These are phyloP conservation scores for Salix viminalis DNA, from an alignment of 345 rosid species.

Conservation along the genomic window DNA sequence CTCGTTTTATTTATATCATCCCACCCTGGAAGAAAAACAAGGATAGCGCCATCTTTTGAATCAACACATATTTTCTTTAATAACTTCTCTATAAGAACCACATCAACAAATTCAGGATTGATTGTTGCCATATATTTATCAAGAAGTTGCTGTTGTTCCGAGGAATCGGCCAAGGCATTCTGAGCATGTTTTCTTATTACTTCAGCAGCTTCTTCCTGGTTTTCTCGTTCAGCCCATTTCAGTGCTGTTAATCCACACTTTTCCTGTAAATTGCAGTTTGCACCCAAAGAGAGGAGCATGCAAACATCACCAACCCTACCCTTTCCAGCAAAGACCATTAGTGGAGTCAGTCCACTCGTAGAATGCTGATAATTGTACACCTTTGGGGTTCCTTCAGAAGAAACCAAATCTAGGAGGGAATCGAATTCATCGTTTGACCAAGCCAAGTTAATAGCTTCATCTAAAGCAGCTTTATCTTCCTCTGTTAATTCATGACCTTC, in stretches of 20 bases:
- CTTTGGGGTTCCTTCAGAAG: conserved; percentile 47
- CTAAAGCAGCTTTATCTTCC: conserved; percentile 65
- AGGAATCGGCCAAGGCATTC: conserved; percentile 30
- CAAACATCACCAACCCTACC: conserved; percentile 77
- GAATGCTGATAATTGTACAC: conserved; percentile 76
- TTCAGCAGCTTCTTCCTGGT: conserved; percentile 65
- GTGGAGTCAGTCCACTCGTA: conserved; percentile 60
- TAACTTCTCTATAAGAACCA: conserved; percentile 67
- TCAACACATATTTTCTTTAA: conserved; percentile 64
- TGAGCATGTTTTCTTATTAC: conserved; percentile 49
- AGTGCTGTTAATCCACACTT: conserved; percentile 64
- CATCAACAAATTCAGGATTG: conserved; percentile 65
- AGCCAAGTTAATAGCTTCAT: conserved; percentile 76
- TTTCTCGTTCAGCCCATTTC: conserved; percentile 60
- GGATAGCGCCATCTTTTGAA: conserved; percentile 80
- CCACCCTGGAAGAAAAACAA: conserved; percentile 97
- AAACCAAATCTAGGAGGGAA: conserved; percentile 65
- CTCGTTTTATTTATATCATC: conserved; percentile 74
- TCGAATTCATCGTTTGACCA: conserved; percentile 83
- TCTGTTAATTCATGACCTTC: conserved; percentile 45
- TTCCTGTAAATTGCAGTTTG: conserved; percentile 51
- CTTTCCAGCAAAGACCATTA: conserved; percentile 86
- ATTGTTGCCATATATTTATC: conserved; percentile 59
- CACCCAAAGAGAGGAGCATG: conserved; percentile 80
- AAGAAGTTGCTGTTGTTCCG: conserved; percentile 46